phyloP scores from a whole-genome alignment of 306 rosid species.

The Corylus avellana region DNA sequence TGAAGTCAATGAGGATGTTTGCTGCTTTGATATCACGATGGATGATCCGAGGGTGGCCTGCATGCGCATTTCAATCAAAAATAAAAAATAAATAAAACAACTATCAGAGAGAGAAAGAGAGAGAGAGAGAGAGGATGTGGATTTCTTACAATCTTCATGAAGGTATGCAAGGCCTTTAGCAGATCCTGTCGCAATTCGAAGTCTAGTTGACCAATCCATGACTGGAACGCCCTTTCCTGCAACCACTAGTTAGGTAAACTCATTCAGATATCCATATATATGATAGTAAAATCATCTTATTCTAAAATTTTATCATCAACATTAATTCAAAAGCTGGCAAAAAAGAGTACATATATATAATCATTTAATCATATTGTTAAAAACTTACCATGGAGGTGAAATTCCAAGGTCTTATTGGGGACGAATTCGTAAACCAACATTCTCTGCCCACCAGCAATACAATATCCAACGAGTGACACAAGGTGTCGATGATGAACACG shows the following conservation, averaged over 20 bases:
- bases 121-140: neutral
- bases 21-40: constrained; percentile 94
- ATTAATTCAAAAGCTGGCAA: no score
- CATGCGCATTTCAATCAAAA: constrained; percentile 10
- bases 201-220: constrained; percentile 77
- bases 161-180: constrained; percentile 92
- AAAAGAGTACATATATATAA: no score
- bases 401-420: constrained; percentile 56
- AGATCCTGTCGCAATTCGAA: constrained; percentile 72
- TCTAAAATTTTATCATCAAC: no score
- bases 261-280: neutral
- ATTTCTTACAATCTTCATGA: constrained; percentile 83
- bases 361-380: neutral
- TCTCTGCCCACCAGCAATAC: constrained; percentile 68
- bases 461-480: constrained; percentile 78
- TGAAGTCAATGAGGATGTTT: constrained; percentile 69
- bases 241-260: neutral
- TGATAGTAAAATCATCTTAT: neutral
- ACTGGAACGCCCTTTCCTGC: constrained; percentile 59
- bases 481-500: constrained; percentile 89
- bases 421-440: constrained; percentile 84
- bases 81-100: neutral
- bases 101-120: neutral
- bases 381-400: constrained; percentile 62
- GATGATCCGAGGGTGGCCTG: constrained; percentile 85